Conservation (phyloP, 257 asterid species). For the Solanum chilense region DNA sequence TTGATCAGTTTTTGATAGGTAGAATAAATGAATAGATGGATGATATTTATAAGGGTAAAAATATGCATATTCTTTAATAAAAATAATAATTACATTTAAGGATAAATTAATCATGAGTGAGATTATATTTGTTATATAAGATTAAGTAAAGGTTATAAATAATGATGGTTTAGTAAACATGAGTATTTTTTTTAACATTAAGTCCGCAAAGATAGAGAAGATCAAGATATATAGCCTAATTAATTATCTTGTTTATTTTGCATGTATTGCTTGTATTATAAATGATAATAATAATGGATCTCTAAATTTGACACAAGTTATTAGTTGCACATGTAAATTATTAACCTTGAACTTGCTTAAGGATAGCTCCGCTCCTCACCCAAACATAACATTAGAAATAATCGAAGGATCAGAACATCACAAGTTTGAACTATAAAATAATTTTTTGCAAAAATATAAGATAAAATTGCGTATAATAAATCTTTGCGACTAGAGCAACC, state of each 20-base stretch:
- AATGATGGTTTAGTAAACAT: background rate
- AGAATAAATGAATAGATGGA: too few relatives aligned
- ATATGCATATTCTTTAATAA: background rate
- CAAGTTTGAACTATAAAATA: too few relatives aligned
- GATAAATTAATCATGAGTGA: background rate
- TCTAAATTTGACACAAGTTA: accelerated
- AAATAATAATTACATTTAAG: background rate
- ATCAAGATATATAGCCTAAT: background rate
- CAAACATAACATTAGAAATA: background rate
- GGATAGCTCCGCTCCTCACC: background rate
- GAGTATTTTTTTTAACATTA: background rate
- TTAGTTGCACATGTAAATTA: background rate
- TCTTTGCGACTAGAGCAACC: too few relatives aligned
- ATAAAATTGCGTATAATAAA: accelerated
- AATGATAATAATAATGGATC: too few relatives aligned
- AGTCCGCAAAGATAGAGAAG: background rate
- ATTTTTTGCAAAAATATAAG: accelerated
- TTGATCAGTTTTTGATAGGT: accelerated
- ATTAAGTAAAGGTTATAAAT: background rate
- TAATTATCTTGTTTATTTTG: background rate
- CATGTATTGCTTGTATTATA: background rate
- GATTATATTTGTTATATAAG: background rate
- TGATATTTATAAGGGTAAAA: background rate
- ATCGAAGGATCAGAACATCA: background rate
- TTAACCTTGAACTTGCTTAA: background rate